phyloP scores from a whole-genome alignment of 2,329 filamentous ascomycete genomes.

The Macrophomina phaseolina region DNA sequence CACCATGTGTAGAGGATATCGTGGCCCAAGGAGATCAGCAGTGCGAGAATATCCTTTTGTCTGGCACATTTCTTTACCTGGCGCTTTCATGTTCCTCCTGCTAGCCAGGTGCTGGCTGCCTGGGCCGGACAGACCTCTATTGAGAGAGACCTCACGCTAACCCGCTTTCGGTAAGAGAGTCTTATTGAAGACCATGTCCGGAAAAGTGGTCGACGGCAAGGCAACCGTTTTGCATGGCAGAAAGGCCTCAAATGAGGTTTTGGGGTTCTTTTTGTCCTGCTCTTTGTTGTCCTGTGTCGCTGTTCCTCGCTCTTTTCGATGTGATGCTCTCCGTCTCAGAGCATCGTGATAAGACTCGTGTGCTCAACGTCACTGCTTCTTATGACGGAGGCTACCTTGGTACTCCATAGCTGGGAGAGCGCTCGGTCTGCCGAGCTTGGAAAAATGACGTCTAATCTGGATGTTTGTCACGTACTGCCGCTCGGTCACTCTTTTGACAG shows the following conservation, averaged over 20 bases:
- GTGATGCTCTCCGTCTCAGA: not conserved
- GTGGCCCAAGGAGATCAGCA: not conserved
- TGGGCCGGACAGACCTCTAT: not conserved
- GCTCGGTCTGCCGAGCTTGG: too few relatives aligned
- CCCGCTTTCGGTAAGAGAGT: not conserved
- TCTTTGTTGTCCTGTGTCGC: not conserved
- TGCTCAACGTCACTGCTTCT: not conserved
- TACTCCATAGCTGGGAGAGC: too few relatives aligned
- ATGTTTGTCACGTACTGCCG: too few relatives aligned
- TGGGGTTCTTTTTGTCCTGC: not conserved
- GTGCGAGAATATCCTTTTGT: not conserved
- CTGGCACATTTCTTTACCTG: not conserved
- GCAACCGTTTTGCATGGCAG: not conserved
- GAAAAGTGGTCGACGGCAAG: conserved; percentile 11
- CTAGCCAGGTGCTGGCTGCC: not conserved
- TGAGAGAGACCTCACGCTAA: not conserved
- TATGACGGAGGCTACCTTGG: not conserved
- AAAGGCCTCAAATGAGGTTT: not conserved
- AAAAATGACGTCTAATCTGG: not conserved
- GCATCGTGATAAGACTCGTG: not conserved
- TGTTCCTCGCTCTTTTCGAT: not conserved
- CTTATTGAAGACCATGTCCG: conserved; percentile 35
- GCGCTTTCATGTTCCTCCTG: not conserved
- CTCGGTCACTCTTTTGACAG: too few relatives aligned
- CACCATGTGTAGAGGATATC: not conserved